Evolutionary conservation across 371 early-diverging fungal species (phyloP).

Genomic region (Syncephalastrum contaminatum): DNA sequence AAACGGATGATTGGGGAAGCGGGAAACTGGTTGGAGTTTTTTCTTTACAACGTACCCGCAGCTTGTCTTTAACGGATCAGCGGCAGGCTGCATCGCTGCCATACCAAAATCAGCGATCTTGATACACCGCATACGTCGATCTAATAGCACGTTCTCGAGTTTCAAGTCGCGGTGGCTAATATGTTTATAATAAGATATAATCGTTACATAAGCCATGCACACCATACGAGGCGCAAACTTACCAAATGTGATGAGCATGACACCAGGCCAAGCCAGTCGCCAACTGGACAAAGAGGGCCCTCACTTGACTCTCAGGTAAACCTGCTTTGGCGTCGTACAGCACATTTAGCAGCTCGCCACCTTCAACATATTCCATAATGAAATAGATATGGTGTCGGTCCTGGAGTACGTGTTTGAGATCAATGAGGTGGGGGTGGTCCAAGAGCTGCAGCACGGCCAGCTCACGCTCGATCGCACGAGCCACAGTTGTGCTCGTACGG

Average conservation of each 20-base stretch:
- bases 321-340: slow-evolving; percentile 10
- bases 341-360: slow-evolving; percentile 38
- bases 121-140: slow-evolving; percentile 63
- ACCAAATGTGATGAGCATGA: slow-evolving; percentile 64
- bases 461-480: slow-evolving; percentile 65
- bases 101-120: slow-evolving; percentile 87
- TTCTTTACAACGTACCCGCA: slow-evolving; percentile 59
- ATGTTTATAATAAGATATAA: not conserved
- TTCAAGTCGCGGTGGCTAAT: slow-evolving; percentile 94
- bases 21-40: no score
- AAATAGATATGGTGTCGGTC: slow-evolving; percentile 41
- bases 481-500: slow-evolving; percentile 35
- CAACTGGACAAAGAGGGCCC: slow-evolving; percentile 89
- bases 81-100: slow-evolving; percentile 70
- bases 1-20: no score
- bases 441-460: slow-evolving; percentile 71
- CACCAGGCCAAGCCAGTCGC: slow-evolving; percentile 91
- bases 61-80: slow-evolving; percentile 68
- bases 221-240: slow-evolving; percentile 3
- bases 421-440: slow-evolving; percentile 65
- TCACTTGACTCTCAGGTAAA: slow-evolving; percentile 75
- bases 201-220: not conserved
- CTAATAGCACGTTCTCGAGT: slow-evolving; percentile 93
- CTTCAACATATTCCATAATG: slow-evolving; percentile 38
- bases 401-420: slow-evolving; percentile 65